Base-by-base conservation (phyloP, 2,329 filamentous ascomycete genomes). In the Teratosphaeria gauchensis region DNA sequence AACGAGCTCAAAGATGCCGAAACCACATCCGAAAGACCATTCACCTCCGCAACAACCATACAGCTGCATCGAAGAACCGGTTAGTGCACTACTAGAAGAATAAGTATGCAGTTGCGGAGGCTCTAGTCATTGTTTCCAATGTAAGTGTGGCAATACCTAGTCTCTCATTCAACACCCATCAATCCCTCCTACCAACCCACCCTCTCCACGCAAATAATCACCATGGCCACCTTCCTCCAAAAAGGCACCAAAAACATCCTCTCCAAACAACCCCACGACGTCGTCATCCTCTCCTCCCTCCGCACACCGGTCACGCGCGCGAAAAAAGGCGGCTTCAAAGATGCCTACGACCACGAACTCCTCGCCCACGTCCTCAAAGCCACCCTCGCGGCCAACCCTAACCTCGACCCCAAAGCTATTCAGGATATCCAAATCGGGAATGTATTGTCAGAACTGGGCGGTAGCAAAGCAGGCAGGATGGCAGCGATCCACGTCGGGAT, bases 281-380 rank as follows among this genome's bases (percentile, higher is more conserved):
- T 90, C 51, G 90, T 96, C 67, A 88, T 96, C 71, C 85, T 96
- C 67, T 95, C 91, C 21, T 85, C 91, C n/a, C 82, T 96, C 48
- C 89, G 92, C 66, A 96, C 92, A 7, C 89, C 92, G 48, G 82
- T 96, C 64, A 92, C 88, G 61, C 85, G 90, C 63, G 84, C 90
- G 48, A 87, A 90, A 78, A 90, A 90, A 70, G 92, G 92, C 69
- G 82, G 83, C 19, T 84, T 96, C 69, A 89, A 90, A 74, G 89
- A 95, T 72, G 87, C 92, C 54, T 92, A 92, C 76, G 91, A 94
- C 16, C 92, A 96, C 74, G 89, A 96, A 74, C 82, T 96, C 57
- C 87, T 96, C 57, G 82, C 86, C 24, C 75, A 80, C 51, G 88
- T 79, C 60, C 78, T 85, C 60, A 78, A 78, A 71, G 88, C 88